Conservation (phyloP, 352 stramenopile species). For the Pythium utonaiense region DNA sequence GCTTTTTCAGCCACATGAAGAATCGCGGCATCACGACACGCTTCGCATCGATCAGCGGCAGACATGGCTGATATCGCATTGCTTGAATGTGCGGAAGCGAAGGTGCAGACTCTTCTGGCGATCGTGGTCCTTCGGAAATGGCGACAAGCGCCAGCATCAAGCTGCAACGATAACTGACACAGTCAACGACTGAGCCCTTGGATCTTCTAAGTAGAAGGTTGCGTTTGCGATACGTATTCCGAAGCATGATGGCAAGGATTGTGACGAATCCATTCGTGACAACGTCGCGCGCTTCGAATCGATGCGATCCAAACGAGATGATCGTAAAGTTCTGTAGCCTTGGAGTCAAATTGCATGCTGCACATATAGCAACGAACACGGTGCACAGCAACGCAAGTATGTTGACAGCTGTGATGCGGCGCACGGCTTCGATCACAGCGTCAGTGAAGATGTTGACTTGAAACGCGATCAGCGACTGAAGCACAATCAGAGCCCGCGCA, state of each 20-base stretch:
- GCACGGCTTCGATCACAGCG: constrained; percentile 16
- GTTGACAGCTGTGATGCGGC: constrained; percentile 13
- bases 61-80: constrained; percentile 8
- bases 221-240: constrained; percentile 18
- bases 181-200: constrained; percentile 13
- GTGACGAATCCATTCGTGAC: constrained; percentile 18
- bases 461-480: constrained; percentile 7
- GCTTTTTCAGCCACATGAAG: constrained; percentile 5
- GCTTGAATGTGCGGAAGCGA: constrained; percentile 7
- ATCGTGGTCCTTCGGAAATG: neutral
- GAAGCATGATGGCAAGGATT: constrained; percentile 14
- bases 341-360: neutral
- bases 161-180: constrained; percentile 20
- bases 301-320: neutral
- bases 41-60: constrained; percentile 5
- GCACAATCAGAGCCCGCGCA: constrained; percentile 2
- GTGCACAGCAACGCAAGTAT: constrained; percentile 2
- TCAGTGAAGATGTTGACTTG: constrained; percentile 23
- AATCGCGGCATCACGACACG: neutral
- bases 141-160: neutral
- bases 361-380: neutral
- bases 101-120: neutral
- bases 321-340: constrained; percentile 9
- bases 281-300: constrained; percentile 1
- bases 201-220: constrained; percentile 5